Evolutionary conservation across 306 rosid genomes (phyloP).

Genomic region (Vigna hirtella): DNA sequence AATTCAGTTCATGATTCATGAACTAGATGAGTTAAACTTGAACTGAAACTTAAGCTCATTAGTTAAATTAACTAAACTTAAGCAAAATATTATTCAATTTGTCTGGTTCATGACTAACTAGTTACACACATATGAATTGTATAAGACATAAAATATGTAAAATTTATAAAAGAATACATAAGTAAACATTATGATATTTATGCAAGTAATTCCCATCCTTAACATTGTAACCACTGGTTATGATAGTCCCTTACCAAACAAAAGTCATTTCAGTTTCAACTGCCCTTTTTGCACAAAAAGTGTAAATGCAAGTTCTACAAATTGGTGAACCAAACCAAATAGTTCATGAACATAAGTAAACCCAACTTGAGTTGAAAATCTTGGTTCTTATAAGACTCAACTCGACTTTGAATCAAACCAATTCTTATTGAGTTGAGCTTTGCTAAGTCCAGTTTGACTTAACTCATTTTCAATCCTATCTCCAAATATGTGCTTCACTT

Average conservation of each 20-base stretch:
- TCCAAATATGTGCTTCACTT: background rate
- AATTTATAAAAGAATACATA: background rate
- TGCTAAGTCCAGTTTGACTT: background rate
- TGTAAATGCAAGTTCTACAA: background rate
- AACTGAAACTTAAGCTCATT: background rate
- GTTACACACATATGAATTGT: background rate
- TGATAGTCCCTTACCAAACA: background rate
- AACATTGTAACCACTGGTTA: background rate
- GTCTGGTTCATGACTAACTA: background rate
- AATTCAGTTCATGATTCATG: background rate
- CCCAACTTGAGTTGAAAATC: background rate
- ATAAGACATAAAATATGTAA: background rate
- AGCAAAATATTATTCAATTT: background rate
- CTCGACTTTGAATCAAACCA: background rate
- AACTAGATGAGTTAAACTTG: background rate
- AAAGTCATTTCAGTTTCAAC: background rate
- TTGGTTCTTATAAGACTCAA: background rate
- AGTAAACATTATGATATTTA: background rate
- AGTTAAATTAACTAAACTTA: background rate
- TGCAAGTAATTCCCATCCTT: background rate
- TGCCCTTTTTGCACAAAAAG: background rate
- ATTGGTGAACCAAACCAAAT: background rate
- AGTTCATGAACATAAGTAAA: background rate
- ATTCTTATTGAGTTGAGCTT: background rate
- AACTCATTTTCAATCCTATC: background rate